Conservation (phyloP, 768 basidiomycete genomes). For the Kwoniella newhampshirensis region DNA sequence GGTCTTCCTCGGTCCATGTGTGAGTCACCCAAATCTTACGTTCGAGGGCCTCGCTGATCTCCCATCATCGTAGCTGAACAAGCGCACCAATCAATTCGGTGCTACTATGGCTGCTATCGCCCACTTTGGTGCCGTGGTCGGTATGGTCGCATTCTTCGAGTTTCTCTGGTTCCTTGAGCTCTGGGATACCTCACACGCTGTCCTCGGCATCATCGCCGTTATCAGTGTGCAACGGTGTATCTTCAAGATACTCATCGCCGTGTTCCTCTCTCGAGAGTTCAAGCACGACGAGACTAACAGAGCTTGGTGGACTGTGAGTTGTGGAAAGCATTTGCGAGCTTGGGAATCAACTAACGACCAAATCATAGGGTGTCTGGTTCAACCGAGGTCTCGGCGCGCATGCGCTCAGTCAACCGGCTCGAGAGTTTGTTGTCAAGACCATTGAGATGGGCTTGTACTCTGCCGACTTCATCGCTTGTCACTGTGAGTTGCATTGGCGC, state of each 20-base stretch:
- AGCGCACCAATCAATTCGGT: constrained; percentile 80
- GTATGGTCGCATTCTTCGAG: constrained; percentile 86
- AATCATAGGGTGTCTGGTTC: constrained; percentile 66
- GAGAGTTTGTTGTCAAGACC: constrained; percentile 96
- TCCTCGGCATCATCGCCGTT: constrained; percentile 86
- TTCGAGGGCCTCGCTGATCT: constrained; percentile 2
- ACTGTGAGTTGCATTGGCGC: constrained; percentile 27
- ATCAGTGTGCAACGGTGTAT: constrained; percentile 84
- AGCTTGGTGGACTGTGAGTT: constrained; percentile 92
- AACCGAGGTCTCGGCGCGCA: constrained; percentile 85
- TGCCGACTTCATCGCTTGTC: constrained; percentile 72
- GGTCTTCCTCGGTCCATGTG: constrained; percentile 87
- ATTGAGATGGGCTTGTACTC: constrained; percentile 95
- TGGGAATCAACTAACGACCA: neutral
- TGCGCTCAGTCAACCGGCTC: constrained; percentile 94
- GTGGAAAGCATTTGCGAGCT: constrained; percentile 43
- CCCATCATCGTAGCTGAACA: constrained; percentile 39
- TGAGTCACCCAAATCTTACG: constrained; percentile 17
- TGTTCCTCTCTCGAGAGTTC: constrained; percentile 94
- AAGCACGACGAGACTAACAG: constrained; percentile 99
- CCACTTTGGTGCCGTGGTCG: constrained; percentile 75
- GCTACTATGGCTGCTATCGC: constrained; percentile 88
- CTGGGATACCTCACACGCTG: constrained; percentile 88
- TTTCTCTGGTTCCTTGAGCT: constrained; percentile 66
- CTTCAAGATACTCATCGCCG: constrained; percentile 89